These are phyloP conservation scores for Tulasnella sp. DNA, from an alignment of 768 basidiomycete species.

Conservation along the genomic window DNA sequence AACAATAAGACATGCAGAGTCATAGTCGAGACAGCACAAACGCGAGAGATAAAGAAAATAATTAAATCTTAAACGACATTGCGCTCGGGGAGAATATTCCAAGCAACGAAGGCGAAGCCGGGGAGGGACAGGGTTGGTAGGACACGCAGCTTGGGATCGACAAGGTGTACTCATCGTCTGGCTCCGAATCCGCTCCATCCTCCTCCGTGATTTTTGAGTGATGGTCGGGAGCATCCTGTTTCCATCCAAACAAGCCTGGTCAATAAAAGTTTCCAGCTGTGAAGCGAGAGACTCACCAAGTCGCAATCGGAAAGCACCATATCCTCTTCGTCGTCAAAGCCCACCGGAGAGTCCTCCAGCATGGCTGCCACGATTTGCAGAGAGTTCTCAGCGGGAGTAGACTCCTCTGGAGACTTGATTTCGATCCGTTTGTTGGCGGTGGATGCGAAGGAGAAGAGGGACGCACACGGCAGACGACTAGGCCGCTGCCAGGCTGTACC, in stretches of 20 bases:
- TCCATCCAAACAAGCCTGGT: too few species aligned
- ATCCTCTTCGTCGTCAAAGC: neutral
- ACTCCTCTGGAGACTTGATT: neutral
- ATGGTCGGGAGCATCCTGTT: too few species aligned
- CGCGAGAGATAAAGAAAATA: neutral
- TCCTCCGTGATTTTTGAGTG: too few species aligned
- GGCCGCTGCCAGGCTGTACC: neutral
- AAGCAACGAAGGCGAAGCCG: neutral
- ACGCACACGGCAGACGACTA: neutral
- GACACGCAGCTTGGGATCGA: neutral
- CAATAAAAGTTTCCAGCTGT: too few species aligned
- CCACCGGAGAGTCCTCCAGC: neutral
- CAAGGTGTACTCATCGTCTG: neutral
- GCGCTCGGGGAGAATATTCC: neutral
- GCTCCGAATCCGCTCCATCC: neutral
- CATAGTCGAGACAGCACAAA: too few species aligned
- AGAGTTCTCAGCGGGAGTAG: too few species aligned
- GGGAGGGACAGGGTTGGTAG: neutral
- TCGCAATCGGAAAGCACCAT: too few species aligned
- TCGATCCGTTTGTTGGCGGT: neutral
- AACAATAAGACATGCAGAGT: too few species aligned
- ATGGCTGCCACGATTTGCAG: too few species aligned
- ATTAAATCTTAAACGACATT: neutral
- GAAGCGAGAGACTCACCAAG: too few species aligned
- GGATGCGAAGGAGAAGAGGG: neutral